Percentiles rank a stretch among this genome's conserved stretches.
Conservation (phyloP, 495 filamentous ascomycete genomes). For the Thermothielavioides terrestris region DNA sequence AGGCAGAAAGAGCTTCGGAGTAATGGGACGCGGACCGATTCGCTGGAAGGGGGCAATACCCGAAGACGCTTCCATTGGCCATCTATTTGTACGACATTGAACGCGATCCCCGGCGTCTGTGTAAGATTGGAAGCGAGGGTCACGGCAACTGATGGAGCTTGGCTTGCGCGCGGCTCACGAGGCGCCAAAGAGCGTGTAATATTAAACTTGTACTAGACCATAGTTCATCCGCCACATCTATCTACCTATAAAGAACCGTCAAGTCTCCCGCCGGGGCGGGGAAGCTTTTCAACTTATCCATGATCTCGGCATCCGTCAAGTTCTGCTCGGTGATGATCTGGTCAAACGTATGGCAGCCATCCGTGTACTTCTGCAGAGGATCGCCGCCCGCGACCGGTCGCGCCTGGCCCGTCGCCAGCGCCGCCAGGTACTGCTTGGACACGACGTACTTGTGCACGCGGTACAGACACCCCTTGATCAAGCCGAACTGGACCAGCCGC, state of each 20-base stretch:
- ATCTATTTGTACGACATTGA: background rate
- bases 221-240: slow-evolving; percentile 7
- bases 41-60: no score
- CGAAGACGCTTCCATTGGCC: no score
- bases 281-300: slow-evolving; percentile 39
- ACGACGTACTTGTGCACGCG: slow-evolving; percentile 86
- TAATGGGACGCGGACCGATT: no score
- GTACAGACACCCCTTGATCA: slow-evolving; percentile 94
- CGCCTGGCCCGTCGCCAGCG: slow-evolving; percentile 32
- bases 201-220: background rate
- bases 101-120: no score
- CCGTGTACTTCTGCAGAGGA: slow-evolving; percentile 56
- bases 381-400: slow-evolving; percentile 28
- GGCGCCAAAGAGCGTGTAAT: background rate
- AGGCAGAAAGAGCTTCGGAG: no score
- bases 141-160: no score
- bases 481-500: slow-evolving; percentile 86
- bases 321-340: slow-evolving; percentile 78
- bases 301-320: slow-evolving; percentile 50
- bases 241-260: slow-evolving; percentile 44
- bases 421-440: slow-evolving; percentile 44
- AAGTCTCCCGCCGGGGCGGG: slow-evolving; percentile 37
- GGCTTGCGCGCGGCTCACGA: no score
- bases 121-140: no score
- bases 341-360: slow-evolving; percentile 79